Evolutionary conservation across 164 flowering plant genomes (phyloP).

Genomic region (Cinnamomum chago): DNA sequence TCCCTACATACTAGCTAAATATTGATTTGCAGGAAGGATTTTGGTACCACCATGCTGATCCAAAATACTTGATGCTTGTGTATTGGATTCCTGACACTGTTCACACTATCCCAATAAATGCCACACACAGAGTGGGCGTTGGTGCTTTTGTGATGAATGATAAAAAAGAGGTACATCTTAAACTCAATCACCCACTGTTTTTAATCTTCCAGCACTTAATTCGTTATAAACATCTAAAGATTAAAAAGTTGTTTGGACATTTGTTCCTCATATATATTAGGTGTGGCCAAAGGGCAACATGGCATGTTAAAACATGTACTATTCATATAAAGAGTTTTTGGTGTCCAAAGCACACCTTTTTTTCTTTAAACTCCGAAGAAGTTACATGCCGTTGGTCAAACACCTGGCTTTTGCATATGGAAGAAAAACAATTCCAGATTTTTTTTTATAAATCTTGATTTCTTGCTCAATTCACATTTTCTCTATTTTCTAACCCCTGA

Average conservation of each 20-base stretch:
- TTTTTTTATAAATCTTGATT: too few species aligned
- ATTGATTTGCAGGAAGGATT: constrained; percentile 39
- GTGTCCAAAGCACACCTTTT: neutral
- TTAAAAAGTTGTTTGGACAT: too few species aligned
- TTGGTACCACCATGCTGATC: constrained; percentile 49
- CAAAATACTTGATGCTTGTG: constrained; percentile 44
- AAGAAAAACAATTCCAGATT: too few species aligned
- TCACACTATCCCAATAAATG: constrained; percentile 38
- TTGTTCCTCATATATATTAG: neutral
- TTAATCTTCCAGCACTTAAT: neutral
- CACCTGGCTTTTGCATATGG: too few species aligned
- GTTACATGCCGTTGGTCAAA: too few species aligned
- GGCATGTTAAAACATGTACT: neutral
- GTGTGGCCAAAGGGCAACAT: neutral
- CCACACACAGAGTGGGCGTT: constrained; percentile 44
- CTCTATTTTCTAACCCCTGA: too few species aligned
- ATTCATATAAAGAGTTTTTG: neutral
- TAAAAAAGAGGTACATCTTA: constrained; percentile 37
- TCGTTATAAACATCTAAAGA: neutral
- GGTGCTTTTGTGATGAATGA: constrained; percentile 51
- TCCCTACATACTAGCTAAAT: too few species aligned
- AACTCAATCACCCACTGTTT: neutral
- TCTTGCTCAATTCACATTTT: too few species aligned
- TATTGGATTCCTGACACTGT: constrained; percentile 44
- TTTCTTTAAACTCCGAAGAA: too few species aligned